These are phyloP conservation scores for Hemisphaericaspora lyxosophila DNA, from an alignment of 1,139 yeast genomes.

Conservation along the genomic window DNA sequence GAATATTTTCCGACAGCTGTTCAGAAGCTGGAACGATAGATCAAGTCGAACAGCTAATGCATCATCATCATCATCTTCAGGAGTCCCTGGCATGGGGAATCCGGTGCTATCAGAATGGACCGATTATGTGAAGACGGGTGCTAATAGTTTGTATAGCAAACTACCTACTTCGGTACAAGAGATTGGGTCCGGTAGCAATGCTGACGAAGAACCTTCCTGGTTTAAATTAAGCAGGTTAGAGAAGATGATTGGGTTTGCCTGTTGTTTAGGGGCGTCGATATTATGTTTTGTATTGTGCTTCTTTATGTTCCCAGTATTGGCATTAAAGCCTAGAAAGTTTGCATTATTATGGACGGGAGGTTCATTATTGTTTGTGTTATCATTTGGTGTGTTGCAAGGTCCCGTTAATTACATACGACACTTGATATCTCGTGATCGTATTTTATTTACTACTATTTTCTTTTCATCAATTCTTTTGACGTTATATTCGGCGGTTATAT, in stretches of 20 bases:
- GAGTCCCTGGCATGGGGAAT: constrained; percentile 8
- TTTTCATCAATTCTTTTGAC: constrained; percentile 73
- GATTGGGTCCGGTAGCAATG: constrained; percentile 3
- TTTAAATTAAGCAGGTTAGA: constrained; percentile 72
- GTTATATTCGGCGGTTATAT: constrained; percentile 51
- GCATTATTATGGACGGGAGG: constrained; percentile 93
- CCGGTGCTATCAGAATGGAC: constrained; percentile 46
- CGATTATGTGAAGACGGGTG: constrained; percentile 44
- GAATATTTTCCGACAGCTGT: constrained; percentile 42
- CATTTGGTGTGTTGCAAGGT: constrained; percentile 92
- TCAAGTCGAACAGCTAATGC: constrained; percentile 12
- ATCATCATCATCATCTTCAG: constrained; percentile 11
- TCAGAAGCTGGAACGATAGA: constrained; percentile 40
- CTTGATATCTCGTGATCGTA: constrained; percentile 69
- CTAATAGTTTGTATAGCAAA: constrained; percentile 41
- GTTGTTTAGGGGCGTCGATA: constrained; percentile 72
- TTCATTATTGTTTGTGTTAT: constrained; percentile 76
- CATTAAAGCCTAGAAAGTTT: constrained; percentile 87
- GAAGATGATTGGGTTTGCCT: constrained; percentile 71
- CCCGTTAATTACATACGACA: constrained; percentile 78
- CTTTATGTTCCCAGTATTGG: constrained; percentile 83
- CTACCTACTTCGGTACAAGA: constrained; percentile 33
- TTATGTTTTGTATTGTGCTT: constrained; percentile 82
- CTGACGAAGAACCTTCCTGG: constrained; percentile 50
- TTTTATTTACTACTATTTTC: constrained; percentile 78